Conservation (phyloP, 495 filamentous ascomycete species). For the Hypoxylon crocopeplum region DNA sequence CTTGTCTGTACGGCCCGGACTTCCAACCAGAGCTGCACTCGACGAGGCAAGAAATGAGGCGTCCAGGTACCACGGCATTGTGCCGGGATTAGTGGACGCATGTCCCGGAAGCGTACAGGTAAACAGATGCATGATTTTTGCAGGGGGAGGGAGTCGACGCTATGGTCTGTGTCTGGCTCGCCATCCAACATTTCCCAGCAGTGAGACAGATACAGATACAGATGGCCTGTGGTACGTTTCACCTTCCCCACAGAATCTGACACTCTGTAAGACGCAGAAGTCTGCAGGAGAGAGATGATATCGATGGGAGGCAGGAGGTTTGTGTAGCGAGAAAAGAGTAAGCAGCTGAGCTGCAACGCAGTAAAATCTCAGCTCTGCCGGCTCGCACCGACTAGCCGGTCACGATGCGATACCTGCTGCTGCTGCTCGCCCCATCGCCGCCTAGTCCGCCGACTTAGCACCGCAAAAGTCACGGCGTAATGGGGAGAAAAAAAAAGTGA, state of each 20-base stretch:
- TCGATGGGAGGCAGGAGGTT: conserved; percentile 7
- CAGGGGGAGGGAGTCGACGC: too few species aligned
- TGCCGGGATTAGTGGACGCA: conserved; percentile 17
- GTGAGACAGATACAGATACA: too few species aligned
- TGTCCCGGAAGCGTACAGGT: conserved; percentile 22
- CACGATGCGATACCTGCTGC: conserved; percentile 5
- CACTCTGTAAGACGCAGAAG: conserved; percentile 25
- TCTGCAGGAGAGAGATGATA: conserved; percentile 32
- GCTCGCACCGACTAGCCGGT: background rate
- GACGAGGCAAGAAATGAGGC: conserved; percentile 35
- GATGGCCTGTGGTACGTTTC: conserved; percentile 33
- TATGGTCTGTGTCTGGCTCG: conserved; percentile 1
- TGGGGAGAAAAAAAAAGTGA: background rate
- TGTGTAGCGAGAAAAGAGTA: conserved; percentile 26
- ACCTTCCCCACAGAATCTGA: conserved; percentile 39
- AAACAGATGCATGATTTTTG: conserved; percentile 16
- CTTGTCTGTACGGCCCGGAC: conserved; percentile 23
- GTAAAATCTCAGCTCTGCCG: conserved; percentile 17
- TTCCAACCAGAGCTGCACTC: conserved; percentile 26
- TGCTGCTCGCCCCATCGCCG: conserved; percentile 3
- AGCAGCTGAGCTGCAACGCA: conserved; percentile 29
- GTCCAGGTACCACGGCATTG: conserved; percentile 30
- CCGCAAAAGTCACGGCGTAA: background rate
- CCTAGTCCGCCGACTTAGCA: conserved; percentile 6
- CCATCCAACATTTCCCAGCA: conserved; percentile 7